Evolutionary conservation across 495 filamentous ascomycete species (phyloP), one percentile per base, ranked within the genome.

Genomic region (Penicillium angulare): DNA sequence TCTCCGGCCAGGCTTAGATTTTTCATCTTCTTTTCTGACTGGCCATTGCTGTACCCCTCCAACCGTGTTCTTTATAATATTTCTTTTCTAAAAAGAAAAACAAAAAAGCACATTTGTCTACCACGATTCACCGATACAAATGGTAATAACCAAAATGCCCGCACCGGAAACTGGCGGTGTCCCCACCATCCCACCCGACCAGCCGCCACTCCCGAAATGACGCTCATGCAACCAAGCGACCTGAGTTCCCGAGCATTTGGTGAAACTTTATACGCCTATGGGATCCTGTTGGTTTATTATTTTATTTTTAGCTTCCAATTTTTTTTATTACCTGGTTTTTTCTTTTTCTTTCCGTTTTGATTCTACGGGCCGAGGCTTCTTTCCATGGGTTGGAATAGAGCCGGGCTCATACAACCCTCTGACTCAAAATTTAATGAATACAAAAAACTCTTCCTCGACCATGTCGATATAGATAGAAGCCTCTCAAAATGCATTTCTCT

Each of bases 1-100:
- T 99, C 41, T 74, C 79, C 40, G 82, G 80, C 61, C 83, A 87
- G 64, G 62, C 59, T 29, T 65, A 60, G 58, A n/a, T n/a, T n/a
- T 44, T 49, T 20, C 6, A 7, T 22, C 10, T 24, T 32, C n/a
- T n/a, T n/a, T n/a, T n/a, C n/a, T n/a, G n/a, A n/a, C n/a, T n/a
- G n/a, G 32, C 16, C 42, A 39, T 22, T 12, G 41, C 38, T n/a
- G n/a, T n/a, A n/a, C n/a, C n/a, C n/a, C n/a, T n/a, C n/a, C 32
- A 20, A 22, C n/a, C n/a, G 13, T 34, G n/a, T 7, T 7, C 33
- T 31, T 31, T 12, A 31, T 31, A 31, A 9, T 31, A 62, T n/a
- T n/a, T n/a, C n/a, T n/a, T n/a, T n/a, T n/a, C n/a, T n/a, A n/a
- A n/a, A n/a, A n/a, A n/a, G n/a, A n/a, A n/a, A n/a, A n/a, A n/a